A percentile compares a stretch with the other conserved stretches of the same genome.
These are phyloP conservation scores for Abortiporus biennis DNA, from an alignment of 1,284 basidiomycete species.

Conservation along the genomic window DNA sequence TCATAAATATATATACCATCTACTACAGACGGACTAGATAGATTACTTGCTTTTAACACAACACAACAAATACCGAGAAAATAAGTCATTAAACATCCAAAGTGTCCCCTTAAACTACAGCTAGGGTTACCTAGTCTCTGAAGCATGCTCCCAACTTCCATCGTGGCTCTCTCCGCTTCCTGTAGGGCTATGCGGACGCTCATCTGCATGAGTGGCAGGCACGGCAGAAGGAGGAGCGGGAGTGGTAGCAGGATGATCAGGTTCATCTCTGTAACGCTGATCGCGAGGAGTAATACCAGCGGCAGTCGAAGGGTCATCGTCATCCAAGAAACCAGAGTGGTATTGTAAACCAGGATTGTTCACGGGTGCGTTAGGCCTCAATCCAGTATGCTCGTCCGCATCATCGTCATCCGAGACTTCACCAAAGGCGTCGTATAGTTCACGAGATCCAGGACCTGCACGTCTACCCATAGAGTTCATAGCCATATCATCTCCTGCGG, in stretches of 20 bases:
- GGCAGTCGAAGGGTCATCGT: conserved; percentile 47
- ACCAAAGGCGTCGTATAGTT: conserved; percentile 90
- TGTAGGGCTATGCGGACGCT: conserved; percentile 29
- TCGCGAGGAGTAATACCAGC: conserved; percentile 30
- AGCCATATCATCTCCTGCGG: conserved; percentile 62
- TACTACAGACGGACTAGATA: conserved; percentile 8
- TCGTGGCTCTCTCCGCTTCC: conserved; percentile 46
- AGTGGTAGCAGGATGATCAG: conserved; percentile 26
- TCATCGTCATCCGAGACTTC: conserved; percentile 75
- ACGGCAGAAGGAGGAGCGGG: conserved; percentile 6
- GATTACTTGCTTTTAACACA: conserved; percentile 9
- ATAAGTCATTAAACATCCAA: too few relatives aligned
- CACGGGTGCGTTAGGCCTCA: conserved; percentile 29
- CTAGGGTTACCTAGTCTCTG: conserved; percentile 28
- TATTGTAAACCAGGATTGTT: conserved; percentile 33
- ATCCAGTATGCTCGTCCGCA: conserved; percentile 59
- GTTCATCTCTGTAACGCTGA: conserved; percentile 53
- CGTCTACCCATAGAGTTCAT: conserved; percentile 54
- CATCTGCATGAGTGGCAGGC: too few relatives aligned
- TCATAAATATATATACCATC: conserved; percentile 22
- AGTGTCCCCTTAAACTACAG: too few relatives aligned
- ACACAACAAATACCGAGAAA: neutral
- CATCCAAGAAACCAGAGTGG: conserved; percentile 63
- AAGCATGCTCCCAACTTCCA: conserved; percentile 73
- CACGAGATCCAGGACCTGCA: conserved; percentile 56